Percentiles rank a stretch among this genome's conserved stretches.
These are phyloP conservation scores for Dactylonectria estremocensis DNA, from an alignment of 2,329 filamentous ascomycete species.

Conservation along the genomic window DNA sequence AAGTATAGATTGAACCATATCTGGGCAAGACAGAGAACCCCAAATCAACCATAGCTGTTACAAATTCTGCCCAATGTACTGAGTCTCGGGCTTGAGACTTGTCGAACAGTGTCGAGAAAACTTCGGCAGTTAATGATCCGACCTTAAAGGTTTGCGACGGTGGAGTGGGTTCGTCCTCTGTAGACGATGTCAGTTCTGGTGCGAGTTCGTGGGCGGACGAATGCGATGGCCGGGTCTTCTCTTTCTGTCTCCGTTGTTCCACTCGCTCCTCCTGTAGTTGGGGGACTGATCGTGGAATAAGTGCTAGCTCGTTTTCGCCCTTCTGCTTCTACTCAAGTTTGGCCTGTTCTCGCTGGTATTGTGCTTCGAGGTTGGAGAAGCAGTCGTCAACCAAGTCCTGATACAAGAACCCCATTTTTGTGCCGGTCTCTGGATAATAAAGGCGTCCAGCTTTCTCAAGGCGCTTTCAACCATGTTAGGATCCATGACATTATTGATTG, in stretches of 20 bases:
- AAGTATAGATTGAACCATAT: constrained; percentile 60
- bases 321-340: constrained; percentile 42
- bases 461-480: constrained; percentile 56
- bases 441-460: constrained; percentile 54
- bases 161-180: not conserved
- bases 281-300: constrained; percentile 33
- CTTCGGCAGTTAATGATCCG: constrained; percentile 53
- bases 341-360: constrained; percentile 46
- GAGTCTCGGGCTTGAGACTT: constrained; percentile 50
- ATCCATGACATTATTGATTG: constrained; percentile 60
- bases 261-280: constrained; percentile 44
- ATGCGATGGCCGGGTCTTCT: constrained; percentile 60
- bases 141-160: constrained; percentile 52
- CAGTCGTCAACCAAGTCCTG: constrained; percentile 59
- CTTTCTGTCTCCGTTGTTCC: constrained; percentile 57
- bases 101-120: constrained; percentile 57
- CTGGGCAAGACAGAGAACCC: constrained; percentile 59
- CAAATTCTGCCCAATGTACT: constrained; percentile 57
- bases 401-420: constrained; percentile 60
- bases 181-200: not conserved
- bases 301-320: constrained; percentile 16
- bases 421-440: constrained; percentile 56
- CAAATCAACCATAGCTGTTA: constrained; percentile 58
- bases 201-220: constrained; percentile 54
- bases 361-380: constrained; percentile 51